Evolutionary conservation across 2,329 filamentous ascomycete genomes (phyloP).

Genomic region (Calonectria multiphialidica): DNA sequence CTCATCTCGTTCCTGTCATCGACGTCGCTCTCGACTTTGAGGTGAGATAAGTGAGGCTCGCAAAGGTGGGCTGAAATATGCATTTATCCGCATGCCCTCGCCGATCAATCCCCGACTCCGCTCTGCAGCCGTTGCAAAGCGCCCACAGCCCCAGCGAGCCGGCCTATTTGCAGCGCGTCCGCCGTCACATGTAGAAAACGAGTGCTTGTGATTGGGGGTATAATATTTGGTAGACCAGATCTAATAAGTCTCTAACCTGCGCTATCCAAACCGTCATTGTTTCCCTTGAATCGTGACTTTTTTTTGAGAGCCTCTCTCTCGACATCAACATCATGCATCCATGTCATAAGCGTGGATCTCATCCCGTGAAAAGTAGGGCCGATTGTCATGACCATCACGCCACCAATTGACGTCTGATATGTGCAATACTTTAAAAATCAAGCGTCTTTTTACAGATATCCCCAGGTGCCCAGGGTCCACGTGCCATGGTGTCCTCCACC

Average conservation of each 20-base stretch:
- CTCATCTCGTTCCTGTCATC: slow-evolving; percentile 37
- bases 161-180: slow-evolving; percentile 14
- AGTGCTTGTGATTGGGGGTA: slow-evolving; percentile 24
- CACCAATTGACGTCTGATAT: slow-evolving; percentile 11
- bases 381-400: slow-evolving; percentile 21
- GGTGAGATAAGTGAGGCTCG: slow-evolving; percentile 29
- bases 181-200: slow-evolving; percentile 3
- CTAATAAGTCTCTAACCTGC: slow-evolving; percentile 18
- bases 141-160: slow-evolving; percentile 18
- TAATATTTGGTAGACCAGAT: slow-evolving; percentile 24
- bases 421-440: slow-evolving; percentile 1
- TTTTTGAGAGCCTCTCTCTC: too few relatives aligned
- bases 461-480: slow-evolving; percentile 76
- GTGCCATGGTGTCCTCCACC: slow-evolving; percentile 56
- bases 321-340: slow-evolving; percentile 7
- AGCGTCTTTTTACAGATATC: slow-evolving; percentile 54
- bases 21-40: slow-evolving; percentile 34
- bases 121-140: slow-evolving; percentile 30
- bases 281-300: slow-evolving; percentile 1
- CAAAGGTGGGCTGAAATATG: slow-evolving; percentile 39
- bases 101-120: slow-evolving; percentile 26
- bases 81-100: slow-evolving; percentile 46
- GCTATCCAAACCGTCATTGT: neutral
- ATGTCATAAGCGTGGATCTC: slow-evolving; percentile 18
- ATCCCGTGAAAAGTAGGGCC: slow-evolving; percentile 14